Evolutionary conservation across 2,329 filamentous ascomycete genomes (phyloP), one percentile per base, ranked within the genome.

Genomic region (Helotiales sp.): DNA sequence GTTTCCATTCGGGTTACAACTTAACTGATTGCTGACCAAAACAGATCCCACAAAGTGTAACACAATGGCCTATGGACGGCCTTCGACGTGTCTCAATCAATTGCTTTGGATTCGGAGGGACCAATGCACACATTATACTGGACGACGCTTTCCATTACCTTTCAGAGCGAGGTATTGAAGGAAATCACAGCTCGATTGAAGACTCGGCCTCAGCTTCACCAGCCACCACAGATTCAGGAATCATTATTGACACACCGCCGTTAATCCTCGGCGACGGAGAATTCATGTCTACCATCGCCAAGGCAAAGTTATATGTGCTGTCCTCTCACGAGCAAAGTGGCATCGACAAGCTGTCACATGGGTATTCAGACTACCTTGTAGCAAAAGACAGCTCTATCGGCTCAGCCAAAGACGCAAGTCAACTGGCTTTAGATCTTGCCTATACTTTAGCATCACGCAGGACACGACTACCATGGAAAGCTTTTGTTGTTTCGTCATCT

Each of bases 51-150:
- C 28, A 54, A 63, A 54, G 47, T 17, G 30, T 55, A 11, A 63
- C 47, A 43, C 71, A 71, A 6, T 75, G 73, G 73, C 72, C 73
- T 22, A 60, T 63, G 30, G 65, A 55, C 43, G 85, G 85, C 77
- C 81, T 81, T 67, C 82, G 81, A 70, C 32, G 61, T 20, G 79
- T 84, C 66, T 84, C 82, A 67, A 65, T 77, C 43, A 78, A 77
- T 55, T 74, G 70, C 28, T 77, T 77, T 64, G 75, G 75, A 26
- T 77, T 75, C 37, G 76, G 76, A 22, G 75, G 76, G 0, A 73
- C 70, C 0, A 77, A 77, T 68, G 77, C 76, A 1, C 61, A 63
- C 15, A 45, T 63, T 20, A 55, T 63, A 17, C 47, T 63, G 30
- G 64, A 66, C 7, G 65, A 67, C 47, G 59, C 64, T 2, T 47